A percentile compares a stretch with the other conserved stretches of the same genome.
Evolutionary conservation across 371 early-diverging fungal genomes (phyloP).

Genomic region (Mortierella sp.): DNA sequence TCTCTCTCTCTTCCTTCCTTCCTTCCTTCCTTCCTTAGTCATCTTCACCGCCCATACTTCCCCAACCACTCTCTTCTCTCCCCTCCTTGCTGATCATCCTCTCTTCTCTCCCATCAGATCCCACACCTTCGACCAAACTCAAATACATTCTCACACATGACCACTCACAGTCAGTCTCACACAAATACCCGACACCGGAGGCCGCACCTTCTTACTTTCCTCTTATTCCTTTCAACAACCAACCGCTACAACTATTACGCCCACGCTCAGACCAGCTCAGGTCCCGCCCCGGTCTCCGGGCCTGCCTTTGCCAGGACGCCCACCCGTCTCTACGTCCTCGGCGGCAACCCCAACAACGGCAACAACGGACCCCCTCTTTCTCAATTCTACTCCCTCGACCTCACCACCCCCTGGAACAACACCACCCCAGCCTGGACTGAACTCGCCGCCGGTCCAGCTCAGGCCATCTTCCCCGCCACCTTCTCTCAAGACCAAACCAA

Average conservation of each 20-base stretch:
- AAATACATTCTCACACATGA: neutral
- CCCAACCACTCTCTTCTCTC: neutral
- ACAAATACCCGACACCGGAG: no score
- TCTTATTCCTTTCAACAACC: neutral
- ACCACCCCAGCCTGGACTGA: conserved; percentile 33
- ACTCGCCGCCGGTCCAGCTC: conserved; percentile 29
- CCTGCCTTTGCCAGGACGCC: conserved; percentile 41
- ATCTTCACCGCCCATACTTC: neutral
- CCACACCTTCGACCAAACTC: neutral
- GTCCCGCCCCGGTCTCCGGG: conserved; percentile 26
- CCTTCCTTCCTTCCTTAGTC: neutral
- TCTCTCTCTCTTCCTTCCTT: neutral
- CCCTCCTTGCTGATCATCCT: neutral
- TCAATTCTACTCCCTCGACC: conserved; percentile 46
- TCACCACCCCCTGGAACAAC: conserved; percentile 37
- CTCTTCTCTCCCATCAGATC: neutral
- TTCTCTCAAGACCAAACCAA: conserved; percentile 41
- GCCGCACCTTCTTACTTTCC: neutral
- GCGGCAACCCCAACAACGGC: conserved; percentile 14
- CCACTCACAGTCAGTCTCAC: neutral
- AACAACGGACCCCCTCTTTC: conserved; percentile 1
- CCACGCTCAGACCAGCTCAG: conserved; percentile 20
- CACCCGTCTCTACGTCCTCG: conserved; percentile 35
- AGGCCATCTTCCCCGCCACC: conserved; percentile 32
- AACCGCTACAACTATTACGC: neutral